Conservation (phyloP, 1,284 basidiomycete genomes). For the Naganishia sp. region DNA sequence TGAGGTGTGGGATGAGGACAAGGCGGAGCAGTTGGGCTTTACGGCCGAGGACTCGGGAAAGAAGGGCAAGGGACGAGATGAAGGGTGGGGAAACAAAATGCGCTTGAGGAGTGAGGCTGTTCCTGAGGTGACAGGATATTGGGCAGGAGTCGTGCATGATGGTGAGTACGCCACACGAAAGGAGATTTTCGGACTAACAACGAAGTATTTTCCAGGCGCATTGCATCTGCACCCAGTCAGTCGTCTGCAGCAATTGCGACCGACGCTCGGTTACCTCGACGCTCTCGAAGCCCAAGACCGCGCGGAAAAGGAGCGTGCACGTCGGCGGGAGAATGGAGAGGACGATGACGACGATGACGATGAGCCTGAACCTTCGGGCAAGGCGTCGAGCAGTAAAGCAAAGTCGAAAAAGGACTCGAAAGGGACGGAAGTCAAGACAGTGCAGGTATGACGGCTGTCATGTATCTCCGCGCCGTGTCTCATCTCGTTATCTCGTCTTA, state of each 20-base stretch:
- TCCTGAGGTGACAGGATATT: conserved; percentile 44
- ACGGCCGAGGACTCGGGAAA: conserved; percentile 36
- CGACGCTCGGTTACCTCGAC: conserved; percentile 49
- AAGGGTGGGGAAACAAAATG: conserved; percentile 51
- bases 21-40: conserved; percentile 48
- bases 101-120: conserved; percentile 47
- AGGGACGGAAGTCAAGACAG: conserved; percentile 31
- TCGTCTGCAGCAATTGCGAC: conserved; percentile 48
- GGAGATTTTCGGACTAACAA: background rate
- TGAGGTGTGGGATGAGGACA: conserved; percentile 51
- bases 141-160: conserved; percentile 47
- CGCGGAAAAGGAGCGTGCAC: conserved; percentile 33
- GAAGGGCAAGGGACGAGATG: conserved; percentile 38
- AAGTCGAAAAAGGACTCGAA: conserved; percentile 29
- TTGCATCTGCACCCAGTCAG: conserved; percentile 50
- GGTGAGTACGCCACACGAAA: conserved; percentile 38
- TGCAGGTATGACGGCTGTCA: conserved; percentile 23
- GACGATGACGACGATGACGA: conserved; percentile 44
- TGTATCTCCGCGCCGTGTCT: background rate
- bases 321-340: conserved; percentile 25
- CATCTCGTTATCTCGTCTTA: background rate
- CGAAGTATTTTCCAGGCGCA: conserved; percentile 41
- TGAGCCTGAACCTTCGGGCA: conserved; percentile 33
- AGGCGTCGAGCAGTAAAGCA: conserved; percentile 33
- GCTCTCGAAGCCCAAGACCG: conserved; percentile 40